Evolutionary conservation across 306 rosid genomes (phyloP).

Genomic region (Arachis stenosperma): DNA sequence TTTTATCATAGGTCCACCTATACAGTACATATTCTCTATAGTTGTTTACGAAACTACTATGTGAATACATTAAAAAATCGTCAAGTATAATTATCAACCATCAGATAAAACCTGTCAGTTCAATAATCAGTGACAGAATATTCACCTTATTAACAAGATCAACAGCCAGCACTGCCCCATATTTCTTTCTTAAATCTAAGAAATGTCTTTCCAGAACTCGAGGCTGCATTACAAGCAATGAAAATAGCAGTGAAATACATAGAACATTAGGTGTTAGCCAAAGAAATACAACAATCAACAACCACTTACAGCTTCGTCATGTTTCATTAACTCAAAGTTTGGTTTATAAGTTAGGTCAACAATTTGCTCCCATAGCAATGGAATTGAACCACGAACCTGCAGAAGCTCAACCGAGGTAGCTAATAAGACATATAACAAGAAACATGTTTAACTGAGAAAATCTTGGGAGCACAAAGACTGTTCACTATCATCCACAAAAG

Average conservation of each 20-base stretch:
- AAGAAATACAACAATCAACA: conserved; percentile 37
- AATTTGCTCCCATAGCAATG: conserved; percentile 90
- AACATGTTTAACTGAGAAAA: conserved; percentile 14
- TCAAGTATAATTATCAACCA: conserved; percentile 28
- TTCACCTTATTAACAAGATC: conserved; percentile 91
- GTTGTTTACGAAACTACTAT: conserved; percentile 27
- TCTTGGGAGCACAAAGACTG: conserved; percentile 5
- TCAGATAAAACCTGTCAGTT: conserved; percentile 27
- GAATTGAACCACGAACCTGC: conserved; percentile 95
- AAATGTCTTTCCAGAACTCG: conserved; percentile 84
- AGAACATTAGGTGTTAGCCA: conserved; percentile 28
- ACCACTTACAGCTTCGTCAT: conserved; percentile 85
- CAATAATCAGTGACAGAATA: conserved; percentile 32
- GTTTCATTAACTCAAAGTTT: conserved; percentile 71
- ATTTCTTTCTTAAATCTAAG: conserved; percentile 90
- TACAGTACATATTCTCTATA: conserved; percentile 32
- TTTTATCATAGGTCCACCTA: neutral
- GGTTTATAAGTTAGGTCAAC: conserved; percentile 97
- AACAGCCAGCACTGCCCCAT: conserved; percentile 85
- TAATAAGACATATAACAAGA: conserved; percentile 7
- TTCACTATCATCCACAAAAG: conserved; percentile 29
- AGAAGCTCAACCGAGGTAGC: conserved; percentile 40
- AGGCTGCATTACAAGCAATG: conserved; percentile 62
- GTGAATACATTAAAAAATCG: conserved; percentile 32
- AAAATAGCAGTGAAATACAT: conserved; percentile 45